Percentiles rank a stretch among this genome's conserved stretches.
These are phyloP conservation scores for Tetrapisispora fleetii DNA, from an alignment of 805 yeast genomes.

Conservation along the genomic window DNA sequence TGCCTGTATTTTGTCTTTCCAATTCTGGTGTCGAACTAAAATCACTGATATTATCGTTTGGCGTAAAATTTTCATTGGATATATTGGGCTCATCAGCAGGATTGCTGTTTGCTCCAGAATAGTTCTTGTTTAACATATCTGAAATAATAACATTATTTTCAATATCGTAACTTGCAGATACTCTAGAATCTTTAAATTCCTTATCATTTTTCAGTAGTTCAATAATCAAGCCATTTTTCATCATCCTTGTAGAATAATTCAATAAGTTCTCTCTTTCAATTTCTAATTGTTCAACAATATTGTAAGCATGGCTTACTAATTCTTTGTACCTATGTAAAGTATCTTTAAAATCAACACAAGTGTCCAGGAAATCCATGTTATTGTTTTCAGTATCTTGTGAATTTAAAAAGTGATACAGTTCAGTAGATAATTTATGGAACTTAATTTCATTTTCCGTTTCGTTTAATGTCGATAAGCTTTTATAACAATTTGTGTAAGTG, in stretches of 20 bases:
- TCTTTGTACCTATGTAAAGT: slow-evolving; percentile 26
- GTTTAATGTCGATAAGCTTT: no score
- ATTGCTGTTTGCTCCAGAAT: neutral
- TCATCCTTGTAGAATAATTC: slow-evolving; percentile 62
- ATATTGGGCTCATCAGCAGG: neutral
- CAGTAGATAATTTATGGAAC: slow-evolving; percentile 20
- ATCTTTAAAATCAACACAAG: slow-evolving; percentile 21
- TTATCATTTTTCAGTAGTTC: slow-evolving; percentile 40
- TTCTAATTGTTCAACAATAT: slow-evolving; percentile 44
- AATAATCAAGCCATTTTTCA: slow-evolving; percentile 59
- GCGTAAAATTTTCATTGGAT: neutral
- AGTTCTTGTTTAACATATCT: neutral
- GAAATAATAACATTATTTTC: slow-evolving; percentile 1
- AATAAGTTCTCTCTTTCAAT: slow-evolving; percentile 60
- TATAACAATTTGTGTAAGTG: neutral
- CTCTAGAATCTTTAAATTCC: slow-evolving; percentile 1
- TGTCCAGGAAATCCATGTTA: slow-evolving; percentile 25
- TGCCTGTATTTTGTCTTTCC: neutral
- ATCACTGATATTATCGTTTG: neutral
- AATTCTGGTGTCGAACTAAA: slow-evolving; percentile 1
- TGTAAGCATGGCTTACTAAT: slow-evolving; percentile 24
- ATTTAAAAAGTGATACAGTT: slow-evolving; percentile 37
- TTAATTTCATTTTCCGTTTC: neutral
- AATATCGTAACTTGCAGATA: neutral
- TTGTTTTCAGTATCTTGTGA: slow-evolving; percentile 35